These are phyloP conservation scores for Colletotrichum sp. DNA, from an alignment of 2,329 filamentous ascomycete species.

Conservation along the genomic window DNA sequence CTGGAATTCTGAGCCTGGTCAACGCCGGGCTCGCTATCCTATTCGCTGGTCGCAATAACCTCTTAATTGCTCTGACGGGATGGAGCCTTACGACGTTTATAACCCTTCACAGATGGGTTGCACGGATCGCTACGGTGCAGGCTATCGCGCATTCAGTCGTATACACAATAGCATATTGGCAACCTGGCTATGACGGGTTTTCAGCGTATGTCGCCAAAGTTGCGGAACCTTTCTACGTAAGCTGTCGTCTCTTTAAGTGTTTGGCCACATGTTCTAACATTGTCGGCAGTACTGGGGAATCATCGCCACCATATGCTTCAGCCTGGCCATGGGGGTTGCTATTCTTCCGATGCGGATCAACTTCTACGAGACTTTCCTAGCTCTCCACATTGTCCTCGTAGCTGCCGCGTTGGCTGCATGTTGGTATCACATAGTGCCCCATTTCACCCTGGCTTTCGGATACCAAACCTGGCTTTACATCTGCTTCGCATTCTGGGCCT, in stretches of 20 bases:
- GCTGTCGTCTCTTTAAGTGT: not conserved
- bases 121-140: slow-evolving; percentile 27
- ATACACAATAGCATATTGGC: slow-evolving; percentile 26
- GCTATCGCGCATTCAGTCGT: slow-evolving; percentile 37
- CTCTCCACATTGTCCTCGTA: slow-evolving; percentile 34
- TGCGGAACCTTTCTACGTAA: not conserved
- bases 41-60: slow-evolving; percentile 39
- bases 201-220: not conserved
- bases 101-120: slow-evolving; percentile 41
- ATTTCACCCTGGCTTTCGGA: slow-evolving; percentile 36
- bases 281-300: slow-evolving; percentile 37
- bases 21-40: slow-evolving; percentile 36
- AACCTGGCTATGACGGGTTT: not conserved
- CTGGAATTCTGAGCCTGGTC: slow-evolving; percentile 38
- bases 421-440: slow-evolving; percentile 41
- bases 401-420: slow-evolving; percentile 36
- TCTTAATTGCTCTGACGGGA: slow-evolving; percentile 37
- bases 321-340: slow-evolving; percentile 29
- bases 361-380: slow-evolving; percentile 38
- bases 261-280: slow-evolving; percentile 10
- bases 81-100: slow-evolving; percentile 41
- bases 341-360: slow-evolving; percentile 32
- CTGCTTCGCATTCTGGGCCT: slow-evolving; percentile 33
- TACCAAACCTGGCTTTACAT: slow-evolving; percentile 42
- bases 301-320: slow-evolving; percentile 32